phyloP scores from a whole-genome alignment of 2,329 filamentous ascomycete genomes.

The Cladobotryum protrusum region DNA sequence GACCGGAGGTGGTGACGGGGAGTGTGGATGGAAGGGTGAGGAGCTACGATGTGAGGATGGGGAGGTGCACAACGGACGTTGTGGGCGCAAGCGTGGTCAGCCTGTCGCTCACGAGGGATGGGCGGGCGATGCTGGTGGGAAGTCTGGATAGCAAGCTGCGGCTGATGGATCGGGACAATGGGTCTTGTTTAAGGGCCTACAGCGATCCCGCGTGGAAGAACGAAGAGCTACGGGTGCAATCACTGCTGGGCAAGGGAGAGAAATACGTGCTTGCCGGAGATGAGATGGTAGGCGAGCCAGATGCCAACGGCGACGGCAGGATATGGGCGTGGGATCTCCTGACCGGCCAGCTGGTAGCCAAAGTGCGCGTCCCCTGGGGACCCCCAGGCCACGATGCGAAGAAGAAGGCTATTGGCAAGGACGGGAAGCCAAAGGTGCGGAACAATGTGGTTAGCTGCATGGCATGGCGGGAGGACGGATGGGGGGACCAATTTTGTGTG shows the following conservation, averaged over 20 bases:
- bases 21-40: conserved; percentile 82
- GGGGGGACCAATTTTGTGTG: conserved; percentile 59
- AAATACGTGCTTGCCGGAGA: conserved; percentile 75
- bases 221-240: conserved; percentile 66
- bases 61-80: conserved; percentile 63
- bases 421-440: conserved; percentile 54
- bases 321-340: conserved; percentile 81
- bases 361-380: conserved; percentile 54
- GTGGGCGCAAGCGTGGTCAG: conserved; percentile 69
- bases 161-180: conserved; percentile 72
- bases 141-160: conserved; percentile 70
- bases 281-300: conserved; percentile 45
- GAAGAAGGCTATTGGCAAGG: conserved; percentile 50
- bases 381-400: conserved; percentile 40
- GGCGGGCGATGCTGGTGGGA: conserved; percentile 66
- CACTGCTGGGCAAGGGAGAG: conserved; percentile 68
- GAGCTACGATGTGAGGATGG: conserved; percentile 76
- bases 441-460: conserved; percentile 57
- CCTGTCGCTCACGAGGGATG: conserved; percentile 63
- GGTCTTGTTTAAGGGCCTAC: conserved; percentile 68
- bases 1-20: conserved; percentile 59
- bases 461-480: conserved; percentile 56
- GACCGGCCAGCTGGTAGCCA: conserved; percentile 60
- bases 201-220: conserved; percentile 54
- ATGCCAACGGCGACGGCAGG: conserved; percentile 44